Conservation (phyloP, 169 alveolate species). For the Condylostoma magnum region DNA sequence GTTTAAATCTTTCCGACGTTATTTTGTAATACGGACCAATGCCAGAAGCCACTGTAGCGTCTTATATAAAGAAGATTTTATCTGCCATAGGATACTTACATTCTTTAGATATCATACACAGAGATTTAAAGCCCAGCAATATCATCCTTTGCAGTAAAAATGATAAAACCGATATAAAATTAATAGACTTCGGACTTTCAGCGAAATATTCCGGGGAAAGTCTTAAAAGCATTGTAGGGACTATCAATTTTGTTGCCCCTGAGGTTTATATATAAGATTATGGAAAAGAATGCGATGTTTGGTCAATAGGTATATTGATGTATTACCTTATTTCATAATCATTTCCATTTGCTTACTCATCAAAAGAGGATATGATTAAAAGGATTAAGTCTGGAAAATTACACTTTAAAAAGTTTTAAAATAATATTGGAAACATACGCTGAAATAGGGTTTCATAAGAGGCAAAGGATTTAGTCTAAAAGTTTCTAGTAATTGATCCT, state of each 20-base stretch:
- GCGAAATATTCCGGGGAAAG: conserved; percentile 18
- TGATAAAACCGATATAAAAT: conserved; percentile 23
- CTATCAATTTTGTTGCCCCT: conserved; percentile 55
- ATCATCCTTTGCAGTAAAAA: neutral
- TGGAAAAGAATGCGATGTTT: conserved; percentile 59
- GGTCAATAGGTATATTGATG: conserved; percentile 61
- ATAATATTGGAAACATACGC: neutral
- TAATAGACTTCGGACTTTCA: conserved; percentile 50
- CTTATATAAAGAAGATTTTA: neutral
- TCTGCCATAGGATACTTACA: neutral
- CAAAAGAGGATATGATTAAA: no score
- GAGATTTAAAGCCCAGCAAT: conserved; percentile 24
- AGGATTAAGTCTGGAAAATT: no score
- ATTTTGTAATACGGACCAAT: no score
- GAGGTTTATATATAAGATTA: conserved; percentile 40
- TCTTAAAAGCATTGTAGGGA: conserved; percentile 35
- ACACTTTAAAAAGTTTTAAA: neutral
- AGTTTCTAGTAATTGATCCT: neutral
- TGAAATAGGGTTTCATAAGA: neutral
- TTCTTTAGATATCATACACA: neutral
- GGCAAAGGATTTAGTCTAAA: neutral
- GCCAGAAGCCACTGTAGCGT: no score
- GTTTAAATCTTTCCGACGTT: no score
- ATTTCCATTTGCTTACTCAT: conserved; percentile 16
- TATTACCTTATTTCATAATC: conserved; percentile 45